phyloP scores from a whole-genome alignment of 306 rosid genomes.

The Cicer chorassanicum region DNA sequence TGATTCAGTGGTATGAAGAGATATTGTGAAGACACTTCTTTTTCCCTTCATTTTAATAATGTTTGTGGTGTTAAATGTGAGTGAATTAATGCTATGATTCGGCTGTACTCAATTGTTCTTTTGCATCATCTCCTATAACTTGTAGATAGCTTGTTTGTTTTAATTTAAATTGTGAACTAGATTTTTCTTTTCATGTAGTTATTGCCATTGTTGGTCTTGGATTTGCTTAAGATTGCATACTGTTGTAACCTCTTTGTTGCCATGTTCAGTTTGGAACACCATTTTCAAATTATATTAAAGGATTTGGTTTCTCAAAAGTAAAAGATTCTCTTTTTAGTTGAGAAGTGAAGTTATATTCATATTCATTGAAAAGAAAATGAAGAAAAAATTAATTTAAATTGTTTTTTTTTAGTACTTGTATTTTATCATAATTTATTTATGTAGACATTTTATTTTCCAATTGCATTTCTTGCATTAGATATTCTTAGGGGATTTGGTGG shows the following conservation, averaged over 20 bases:
- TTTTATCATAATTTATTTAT: background rate
- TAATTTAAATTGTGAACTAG: constrained; percentile 30
- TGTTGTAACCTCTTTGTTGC: background rate
- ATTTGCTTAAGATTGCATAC: background rate
- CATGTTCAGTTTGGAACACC: background rate
- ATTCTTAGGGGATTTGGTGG: background rate
- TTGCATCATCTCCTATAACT: constrained; percentile 36
- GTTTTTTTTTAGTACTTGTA: background rate
- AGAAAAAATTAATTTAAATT: background rate
- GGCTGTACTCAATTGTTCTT: constrained; percentile 38
- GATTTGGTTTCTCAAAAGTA: background rate
- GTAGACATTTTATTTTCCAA: background rate
- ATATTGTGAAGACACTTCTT: constrained; percentile 33
- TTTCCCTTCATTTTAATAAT: background rate
- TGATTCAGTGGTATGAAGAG: constrained; percentile 34
- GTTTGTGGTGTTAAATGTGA: constrained; percentile 40
- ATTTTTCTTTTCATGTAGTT: constrained; percentile 7
- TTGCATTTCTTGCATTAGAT: background rate
- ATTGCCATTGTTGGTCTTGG: background rate
- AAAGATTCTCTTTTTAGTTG: background rate
- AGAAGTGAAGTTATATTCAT: background rate
- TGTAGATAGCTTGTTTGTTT: constrained; percentile 54
- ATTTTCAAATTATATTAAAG: background rate
- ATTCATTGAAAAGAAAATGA: constrained; percentile 3
- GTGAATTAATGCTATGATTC: constrained; percentile 41